Evolutionary conservation across 1,139 yeast genomes (phyloP).

Genomic region (Kurtzmaniella quercitrusa): DNA sequence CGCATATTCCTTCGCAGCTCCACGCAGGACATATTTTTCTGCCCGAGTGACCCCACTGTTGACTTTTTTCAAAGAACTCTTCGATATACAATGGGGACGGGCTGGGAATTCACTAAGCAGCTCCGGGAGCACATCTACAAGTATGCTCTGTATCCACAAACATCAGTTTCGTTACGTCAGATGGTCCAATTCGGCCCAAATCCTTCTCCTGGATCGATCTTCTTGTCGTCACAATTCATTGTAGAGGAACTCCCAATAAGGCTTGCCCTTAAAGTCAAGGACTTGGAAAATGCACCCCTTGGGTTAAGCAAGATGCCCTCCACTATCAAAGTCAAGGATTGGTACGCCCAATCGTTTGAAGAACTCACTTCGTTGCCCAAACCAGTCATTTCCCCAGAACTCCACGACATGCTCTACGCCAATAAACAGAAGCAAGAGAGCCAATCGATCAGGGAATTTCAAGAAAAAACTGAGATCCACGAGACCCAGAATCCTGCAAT

Average conservation of each 20-base stretch:
- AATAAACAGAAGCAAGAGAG: slow-evolving; percentile 10
- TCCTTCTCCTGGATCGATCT: slow-evolving; percentile 75
- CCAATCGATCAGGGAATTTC: slow-evolving; percentile 5
- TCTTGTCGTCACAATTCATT: slow-evolving; percentile 79
- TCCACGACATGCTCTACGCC: slow-evolving; percentile 31
- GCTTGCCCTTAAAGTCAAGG: slow-evolving; percentile 81
- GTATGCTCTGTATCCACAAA: slow-evolving; percentile 75
- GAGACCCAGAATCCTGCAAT: slow-evolving; percentile 28
- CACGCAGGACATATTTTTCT: neutral
- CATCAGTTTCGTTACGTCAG: slow-evolving; percentile 78
- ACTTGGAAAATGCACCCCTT: slow-evolving; percentile 74
- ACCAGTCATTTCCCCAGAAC: slow-evolving; percentile 40
- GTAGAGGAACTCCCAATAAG: slow-evolving; percentile 87
- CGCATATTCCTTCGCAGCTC: neutral
- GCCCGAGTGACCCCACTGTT: neutral
- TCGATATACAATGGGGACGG: slow-evolving; percentile 33
- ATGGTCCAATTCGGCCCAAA: slow-evolving; percentile 90
- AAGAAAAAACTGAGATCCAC: slow-evolving; percentile 10
- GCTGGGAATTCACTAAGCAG: slow-evolving; percentile 42
- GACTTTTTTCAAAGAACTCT: neutral
- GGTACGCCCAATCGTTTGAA: slow-evolving; percentile 91
- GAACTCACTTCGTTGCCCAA: slow-evolving; percentile 61
- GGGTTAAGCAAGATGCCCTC: slow-evolving; percentile 72
- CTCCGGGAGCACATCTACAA: slow-evolving; percentile 39
- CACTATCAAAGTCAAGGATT: slow-evolving; percentile 70